Evolutionary conservation across 495 filamentous ascomycete species (phyloP), one percentile per base, ranked within the genome.

Genomic region (Talaromyces proteolyticus): DNA sequence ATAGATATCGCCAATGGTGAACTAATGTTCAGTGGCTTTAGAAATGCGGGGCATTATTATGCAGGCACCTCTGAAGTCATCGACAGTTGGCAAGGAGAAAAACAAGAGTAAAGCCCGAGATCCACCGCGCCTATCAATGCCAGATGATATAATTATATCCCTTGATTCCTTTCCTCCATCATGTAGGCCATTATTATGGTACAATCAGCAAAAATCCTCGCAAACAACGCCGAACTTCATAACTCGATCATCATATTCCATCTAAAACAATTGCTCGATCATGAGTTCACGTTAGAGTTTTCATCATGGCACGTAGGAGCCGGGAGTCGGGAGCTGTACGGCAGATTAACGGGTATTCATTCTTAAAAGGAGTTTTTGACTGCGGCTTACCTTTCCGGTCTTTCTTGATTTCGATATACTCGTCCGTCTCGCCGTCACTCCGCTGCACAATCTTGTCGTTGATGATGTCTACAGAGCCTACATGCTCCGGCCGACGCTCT

Each of bases 301-400:
- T 82, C 59, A 91, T 67, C 85, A 89, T 88, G 34, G 84, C 84
- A 53, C 80, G 85, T 57, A 92, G 62, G 38, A 87, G 57, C 40
- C 73, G 75, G 23, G 87, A 80, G 45, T 81, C 76, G 2, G 85
- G 77, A 49, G 62, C 77, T 80, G 59, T 50, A 40, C 23, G 54
- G 52, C 45, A 61, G 51, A 44, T 34, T 44, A 48, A 23, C 6
- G 8, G 40, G 40, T 19, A 16, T 4, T 12, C 16, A 36, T 12
- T 14, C 22, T 20, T 19, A 29, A 51, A 73, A 64, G 63, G 60
- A 67, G 64, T 62, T 59, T 67, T 69, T 74, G 62, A 64, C 70
- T 78, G 44, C 64, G 54, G 56, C 84, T 76, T 90, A 94, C 91
- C 88, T 86, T 79, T 89, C 68, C 83, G 83, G 62, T 95, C 87